Evolutionary conservation across 208 protist species (phyloP).

Genomic region (Borovskyia barvae): DNA sequence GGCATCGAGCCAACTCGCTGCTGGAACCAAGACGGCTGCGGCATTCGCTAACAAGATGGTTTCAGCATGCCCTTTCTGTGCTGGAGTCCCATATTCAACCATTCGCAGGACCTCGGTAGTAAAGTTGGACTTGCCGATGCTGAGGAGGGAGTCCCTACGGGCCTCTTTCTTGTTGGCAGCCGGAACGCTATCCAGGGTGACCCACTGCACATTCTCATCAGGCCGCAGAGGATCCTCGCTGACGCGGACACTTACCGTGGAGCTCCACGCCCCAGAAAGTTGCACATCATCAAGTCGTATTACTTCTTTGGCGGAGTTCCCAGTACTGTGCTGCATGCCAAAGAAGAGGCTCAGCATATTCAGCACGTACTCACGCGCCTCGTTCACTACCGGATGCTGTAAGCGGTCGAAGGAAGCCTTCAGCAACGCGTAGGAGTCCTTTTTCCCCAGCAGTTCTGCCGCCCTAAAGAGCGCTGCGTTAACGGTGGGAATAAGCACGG

Average conservation of each 20-base stretch:
- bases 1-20: neutral
- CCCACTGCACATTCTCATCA: neutral
- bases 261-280: neutral
- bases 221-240: neutral
- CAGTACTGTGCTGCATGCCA: neutral
- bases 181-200: neutral
- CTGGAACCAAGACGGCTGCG: neutral
- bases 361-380: conserved; percentile 15
- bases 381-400: conserved; percentile 10
- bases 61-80: conserved; percentile 12
- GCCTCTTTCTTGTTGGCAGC: conserved; percentile 1
- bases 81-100: conserved; percentile 5
- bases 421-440: conserved; percentile 1
- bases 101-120: conserved; percentile 12
- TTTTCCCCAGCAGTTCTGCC: neutral
- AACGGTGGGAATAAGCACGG: conserved; percentile 8
- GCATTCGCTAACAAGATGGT: neutral
- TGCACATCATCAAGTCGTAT: neutral
- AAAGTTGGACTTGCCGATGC: conserved; percentile 15
- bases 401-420: conserved; percentile 10
- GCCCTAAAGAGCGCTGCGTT: conserved; percentile 1
- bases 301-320: neutral
- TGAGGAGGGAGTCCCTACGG: conserved; percentile 1
- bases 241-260: neutral
- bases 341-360: conserved; percentile 8